Evolutionary conservation across 164 flowering plant genomes (phyloP).

Genomic region (Akebia trifoliata): DNA sequence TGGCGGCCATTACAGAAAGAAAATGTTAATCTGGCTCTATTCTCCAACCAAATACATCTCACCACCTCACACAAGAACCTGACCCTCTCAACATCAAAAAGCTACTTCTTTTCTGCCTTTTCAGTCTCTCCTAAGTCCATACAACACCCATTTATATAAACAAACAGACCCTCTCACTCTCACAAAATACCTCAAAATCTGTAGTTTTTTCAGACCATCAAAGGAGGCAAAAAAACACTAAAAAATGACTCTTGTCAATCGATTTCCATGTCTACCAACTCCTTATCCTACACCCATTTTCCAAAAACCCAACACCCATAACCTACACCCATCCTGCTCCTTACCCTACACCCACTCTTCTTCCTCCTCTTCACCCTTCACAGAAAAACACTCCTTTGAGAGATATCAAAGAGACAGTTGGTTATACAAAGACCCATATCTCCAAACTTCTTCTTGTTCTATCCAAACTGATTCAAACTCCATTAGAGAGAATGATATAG

Average conservation of each 20-base stretch:
- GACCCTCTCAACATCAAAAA: conserved; percentile 2
- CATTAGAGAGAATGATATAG: conserved; percentile 58
- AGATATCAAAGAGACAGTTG: conserved; percentile 62
- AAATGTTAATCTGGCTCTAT: background rate
- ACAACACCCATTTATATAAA: background rate
- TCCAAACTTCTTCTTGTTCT: conserved; percentile 19
- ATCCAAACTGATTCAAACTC: conserved; percentile 25
- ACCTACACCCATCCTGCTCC: background rate
- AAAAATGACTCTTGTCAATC: conserved; percentile 15
- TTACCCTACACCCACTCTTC: conserved; percentile 2
- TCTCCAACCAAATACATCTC: background rate
- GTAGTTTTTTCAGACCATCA: no score
- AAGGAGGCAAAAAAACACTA: no score
- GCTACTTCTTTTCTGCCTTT: conserved; percentile 2
- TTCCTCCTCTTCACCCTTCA: conserved; percentile 51
- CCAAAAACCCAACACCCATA: background rate
- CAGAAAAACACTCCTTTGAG: conserved; percentile 64
- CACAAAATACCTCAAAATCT: background rate
- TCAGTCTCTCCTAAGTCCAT: conserved; percentile 1
- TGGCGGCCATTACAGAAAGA: no score
- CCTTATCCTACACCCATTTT: background rate
- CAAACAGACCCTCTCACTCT: background rate
- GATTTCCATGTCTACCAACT: conserved; percentile 10
- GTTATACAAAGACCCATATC: conserved; percentile 40
- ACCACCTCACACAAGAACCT: background rate